Evolutionary conservation across 108 stramenopile genomes (phyloP).

Genomic region (Nitzschia sp.): DNA sequence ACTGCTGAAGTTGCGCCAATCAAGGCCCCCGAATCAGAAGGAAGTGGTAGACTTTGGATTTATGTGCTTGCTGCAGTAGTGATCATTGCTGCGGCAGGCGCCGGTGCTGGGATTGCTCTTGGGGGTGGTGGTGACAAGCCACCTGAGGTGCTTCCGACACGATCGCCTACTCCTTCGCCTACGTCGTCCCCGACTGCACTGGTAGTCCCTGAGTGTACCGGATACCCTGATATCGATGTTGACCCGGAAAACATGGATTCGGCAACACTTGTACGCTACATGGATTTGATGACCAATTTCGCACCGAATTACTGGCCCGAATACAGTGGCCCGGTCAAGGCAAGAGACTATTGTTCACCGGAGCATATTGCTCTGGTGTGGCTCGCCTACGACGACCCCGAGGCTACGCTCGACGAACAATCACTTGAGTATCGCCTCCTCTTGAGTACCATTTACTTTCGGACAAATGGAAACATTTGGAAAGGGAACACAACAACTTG

Average conservation of each 20-base stretch:
- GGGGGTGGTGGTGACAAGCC: neutral
- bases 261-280: neutral
- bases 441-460: neutral
- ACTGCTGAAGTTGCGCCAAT: neutral
- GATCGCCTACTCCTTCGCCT: neutral
- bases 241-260: neutral
- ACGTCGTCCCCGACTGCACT: neutral
- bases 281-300: neutral
- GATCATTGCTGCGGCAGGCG: neutral
- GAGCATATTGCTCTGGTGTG: neutral
- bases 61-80: neutral
- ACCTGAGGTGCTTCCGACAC: neutral
- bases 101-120: neutral
- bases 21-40: neutral
- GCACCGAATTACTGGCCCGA: neutral
- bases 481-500: neutral
- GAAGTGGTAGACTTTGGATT: neutral
- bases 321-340: neutral
- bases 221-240: constrained; percentile 1
- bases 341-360: neutral
- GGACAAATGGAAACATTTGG: constrained; percentile 1
- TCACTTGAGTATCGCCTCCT: neutral
- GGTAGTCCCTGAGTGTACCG: neutral
- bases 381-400: neutral
- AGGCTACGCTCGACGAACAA: neutral